Evolutionary conservation across 2,329 filamentous ascomycete species (phyloP), one percentile per base, ranked within the genome.

Genomic region (Clonostachys solani): DNA sequence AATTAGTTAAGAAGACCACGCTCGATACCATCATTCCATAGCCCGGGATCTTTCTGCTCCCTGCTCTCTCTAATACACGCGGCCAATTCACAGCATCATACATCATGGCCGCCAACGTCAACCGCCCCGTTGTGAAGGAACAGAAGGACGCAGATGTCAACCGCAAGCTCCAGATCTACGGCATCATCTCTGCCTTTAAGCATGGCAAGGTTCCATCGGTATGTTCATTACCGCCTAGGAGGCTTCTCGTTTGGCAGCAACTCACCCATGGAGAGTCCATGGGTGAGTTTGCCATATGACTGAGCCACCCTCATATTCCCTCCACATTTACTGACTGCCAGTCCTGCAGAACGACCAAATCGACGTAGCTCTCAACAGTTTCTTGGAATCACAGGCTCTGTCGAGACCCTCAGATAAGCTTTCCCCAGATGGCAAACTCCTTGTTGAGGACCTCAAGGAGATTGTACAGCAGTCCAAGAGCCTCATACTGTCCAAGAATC

Each of bases 91-190:
- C n/a, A 15, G 36, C 16, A 36, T 41, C 35, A 12, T 13, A 29
- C 56, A 58, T 42, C 57, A 70, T 69, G 67, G 54, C 68, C 45
- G 58, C 56, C 54, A 67, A 67, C 54, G 86, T 92, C 61, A 92
- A 94, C 68, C 81, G 78, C 57, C 89, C 89, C 33, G 85, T 81
- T 52, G 79, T 94, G 67, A 60, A 78, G 51, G 84, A 87, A 73
- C 68, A 80, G 66, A 92, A 92, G 78, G 89, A 95, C 73, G 80
- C 79, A 56, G 85, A 96, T 65, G 86, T 97, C 70, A 94, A 94
- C 70, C 83, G 84, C 65, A 99, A 99, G 76, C 84, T 99, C 45
- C 92, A 96, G 70, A 71, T 97, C 36, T 99, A 95, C 61, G 94
- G 92, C 61, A 96, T 97, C 67, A 81, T 85, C 69, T 71, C 66